phyloP scores from a whole-genome alignment of 345 rosid species.

The Carallia pectinifolia region DNA sequence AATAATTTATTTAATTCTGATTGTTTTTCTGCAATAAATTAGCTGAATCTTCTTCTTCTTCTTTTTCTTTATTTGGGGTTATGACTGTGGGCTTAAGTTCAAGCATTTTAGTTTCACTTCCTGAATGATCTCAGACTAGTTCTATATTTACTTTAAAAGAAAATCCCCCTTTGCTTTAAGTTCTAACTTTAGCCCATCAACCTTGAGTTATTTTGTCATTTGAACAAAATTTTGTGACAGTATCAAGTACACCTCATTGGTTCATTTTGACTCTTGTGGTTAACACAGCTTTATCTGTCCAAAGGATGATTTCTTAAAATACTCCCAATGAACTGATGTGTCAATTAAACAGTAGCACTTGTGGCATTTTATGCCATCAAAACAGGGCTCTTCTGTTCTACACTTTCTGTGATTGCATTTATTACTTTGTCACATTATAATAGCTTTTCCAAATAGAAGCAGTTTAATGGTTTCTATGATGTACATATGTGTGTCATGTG shows the following conservation, averaged over 20 bases:
- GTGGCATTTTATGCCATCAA: not conserved
- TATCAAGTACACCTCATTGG: not conserved
- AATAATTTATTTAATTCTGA: too few species aligned
- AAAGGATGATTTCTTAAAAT: not conserved
- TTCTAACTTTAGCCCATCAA: not conserved
- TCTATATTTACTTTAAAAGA: conserved; percentile 3
- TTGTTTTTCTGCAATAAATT: not conserved
- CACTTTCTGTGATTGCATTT: not conserved
- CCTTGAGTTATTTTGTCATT: not conserved
- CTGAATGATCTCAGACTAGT: not conserved
- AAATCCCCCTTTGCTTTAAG: not conserved
- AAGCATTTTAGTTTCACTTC: not conserved
- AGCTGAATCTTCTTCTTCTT: not conserved
- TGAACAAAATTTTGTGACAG: not conserved
- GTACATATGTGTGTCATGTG: not conserved
- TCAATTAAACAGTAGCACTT: not conserved
- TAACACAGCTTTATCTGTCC: not conserved
- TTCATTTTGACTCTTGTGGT: not conserved
- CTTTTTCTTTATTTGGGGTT: too few species aligned
- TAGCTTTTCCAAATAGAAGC: not conserved
- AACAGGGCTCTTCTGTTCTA: not conserved
- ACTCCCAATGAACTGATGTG: not conserved
- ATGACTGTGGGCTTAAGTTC: not conserved
- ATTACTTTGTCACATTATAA: not conserved
- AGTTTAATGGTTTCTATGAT: not conserved